A percentile compares a stretch with the other conserved stretches of the same genome.
phyloP scores from a whole-genome alignment of 2,329 filamentous ascomycete genomes.

The Colletotrichum liriopes region DNA sequence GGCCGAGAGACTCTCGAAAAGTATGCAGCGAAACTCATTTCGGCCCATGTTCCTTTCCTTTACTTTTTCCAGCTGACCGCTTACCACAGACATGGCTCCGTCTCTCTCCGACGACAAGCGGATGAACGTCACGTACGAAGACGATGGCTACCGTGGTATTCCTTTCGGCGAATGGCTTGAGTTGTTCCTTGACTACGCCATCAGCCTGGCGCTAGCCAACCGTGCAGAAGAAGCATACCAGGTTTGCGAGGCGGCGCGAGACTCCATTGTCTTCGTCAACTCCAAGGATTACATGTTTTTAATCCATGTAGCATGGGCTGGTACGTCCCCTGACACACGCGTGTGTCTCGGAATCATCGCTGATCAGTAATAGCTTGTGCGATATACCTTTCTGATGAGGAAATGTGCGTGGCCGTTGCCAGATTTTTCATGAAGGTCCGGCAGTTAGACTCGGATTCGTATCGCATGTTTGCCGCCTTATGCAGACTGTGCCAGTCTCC shows the following conservation, averaged over 20 bases:
- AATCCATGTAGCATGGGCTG: conserved; percentile 84
- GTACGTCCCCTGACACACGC: conserved; percentile 54
- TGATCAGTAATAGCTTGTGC: conserved; percentile 77
- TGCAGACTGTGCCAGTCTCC: conserved; percentile 83
- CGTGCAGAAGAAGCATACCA: conserved; percentile 83
- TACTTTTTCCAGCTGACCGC: background rate
- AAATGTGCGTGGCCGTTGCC: conserved; percentile 79
- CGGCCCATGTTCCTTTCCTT: background rate
- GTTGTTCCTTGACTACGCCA: conserved; percentile 89
- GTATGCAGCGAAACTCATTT: conserved; percentile 54
- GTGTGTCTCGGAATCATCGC: background rate
- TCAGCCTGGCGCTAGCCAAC: conserved; percentile 79
- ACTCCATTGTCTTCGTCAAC: conserved; percentile 87
- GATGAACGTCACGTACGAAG: conserved; percentile 54
- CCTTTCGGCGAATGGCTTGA: conserved; percentile 90
- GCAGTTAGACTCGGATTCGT: conserved; percentile 85
- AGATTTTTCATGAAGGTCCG: conserved; percentile 90
- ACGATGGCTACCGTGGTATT: conserved; percentile 78
- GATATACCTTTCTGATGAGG: conserved; percentile 84
- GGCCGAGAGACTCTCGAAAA: conserved; percentile 69
- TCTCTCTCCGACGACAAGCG: conserved; percentile 36
- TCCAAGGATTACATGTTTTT: conserved; percentile 77
- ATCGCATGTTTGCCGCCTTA: conserved; percentile 86
- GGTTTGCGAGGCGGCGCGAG: conserved; percentile 82
- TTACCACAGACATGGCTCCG: conserved; percentile 52